A percentile compares a stretch with the other conserved stretches of the same genome.
These are phyloP conservation scores for Triangularia verruculosa DNA, from an alignment of 2,329 filamentous ascomycete species.

Conservation along the genomic window DNA sequence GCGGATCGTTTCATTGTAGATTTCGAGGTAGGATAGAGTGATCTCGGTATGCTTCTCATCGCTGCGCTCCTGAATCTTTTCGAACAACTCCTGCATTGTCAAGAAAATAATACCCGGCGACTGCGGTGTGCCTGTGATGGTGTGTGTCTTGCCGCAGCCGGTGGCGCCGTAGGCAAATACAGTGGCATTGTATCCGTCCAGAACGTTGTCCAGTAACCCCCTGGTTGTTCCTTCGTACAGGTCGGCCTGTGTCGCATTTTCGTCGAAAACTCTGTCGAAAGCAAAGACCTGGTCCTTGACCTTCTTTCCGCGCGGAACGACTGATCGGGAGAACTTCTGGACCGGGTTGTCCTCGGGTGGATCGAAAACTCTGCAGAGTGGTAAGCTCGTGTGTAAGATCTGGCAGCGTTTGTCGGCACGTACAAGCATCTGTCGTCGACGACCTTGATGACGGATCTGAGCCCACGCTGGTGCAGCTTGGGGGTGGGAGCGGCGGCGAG, in stretches of 20 bases:
- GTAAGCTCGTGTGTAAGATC: not conserved
- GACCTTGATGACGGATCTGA: slow-evolving; percentile 91
- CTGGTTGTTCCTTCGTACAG: slow-evolving; percentile 94
- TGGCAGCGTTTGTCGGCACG: slow-evolving; percentile 35
- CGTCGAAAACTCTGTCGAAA: slow-evolving; percentile 96
- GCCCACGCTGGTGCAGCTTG: slow-evolving; percentile 79
- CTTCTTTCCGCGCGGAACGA: slow-evolving; percentile 78
- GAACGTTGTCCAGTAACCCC: slow-evolving; percentile 84
- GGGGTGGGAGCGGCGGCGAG: slow-evolving; percentile 82
- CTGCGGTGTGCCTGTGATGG: slow-evolving; percentile 87
- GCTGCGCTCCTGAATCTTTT: slow-evolving; percentile 83
- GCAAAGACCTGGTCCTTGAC: slow-evolving; percentile 97
- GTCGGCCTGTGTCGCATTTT: slow-evolving; percentile 86
- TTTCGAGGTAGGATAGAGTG: slow-evolving; percentile 92
- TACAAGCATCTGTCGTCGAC: slow-evolving; percentile 95
- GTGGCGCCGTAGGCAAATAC: slow-evolving; percentile 98
- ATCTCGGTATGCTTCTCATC: slow-evolving; percentile 87
- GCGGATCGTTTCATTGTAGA: slow-evolving; percentile 98
- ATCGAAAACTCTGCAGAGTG: slow-evolving; percentile 81
- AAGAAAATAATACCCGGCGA: slow-evolving; percentile 97
- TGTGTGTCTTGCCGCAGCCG: slow-evolving; percentile 97
- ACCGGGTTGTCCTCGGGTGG: slow-evolving; percentile 93
- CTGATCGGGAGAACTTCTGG: slow-evolving; percentile 78
- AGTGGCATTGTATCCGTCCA: slow-evolving; percentile 97
- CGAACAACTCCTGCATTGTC: slow-evolving; percentile 98